Base-by-base conservation (phyloP, 78 protist species). In the Chrysochromulina parva region DNA sequence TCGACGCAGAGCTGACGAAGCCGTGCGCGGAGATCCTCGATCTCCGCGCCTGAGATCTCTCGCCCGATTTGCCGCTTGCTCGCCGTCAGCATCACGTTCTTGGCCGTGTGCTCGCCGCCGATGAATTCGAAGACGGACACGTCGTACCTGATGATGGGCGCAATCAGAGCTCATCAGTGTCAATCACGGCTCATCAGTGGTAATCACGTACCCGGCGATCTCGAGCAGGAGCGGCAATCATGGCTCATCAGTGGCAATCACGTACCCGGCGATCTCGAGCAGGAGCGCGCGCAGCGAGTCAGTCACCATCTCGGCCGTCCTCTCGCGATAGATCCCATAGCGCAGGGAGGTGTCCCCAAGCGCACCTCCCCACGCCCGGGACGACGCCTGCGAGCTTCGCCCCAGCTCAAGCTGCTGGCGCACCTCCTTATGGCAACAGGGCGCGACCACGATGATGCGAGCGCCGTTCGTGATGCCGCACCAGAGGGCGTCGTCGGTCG, bases 341-440 rank as follows among this genome's bases (percentile, higher is more conserved):
- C 52, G 13, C 19, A 71, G 80, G 52, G 28, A 7, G 4, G 80
- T 38, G n/a, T 26, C 80, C 53, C 38, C 38, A 38, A 71, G 80
- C 52, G 52, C 6, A 4, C 28, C 52, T 67, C 38, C 20, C 74
- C 13, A 7, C 62, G 24, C 62, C 13, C 13, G 24, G 24, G 62
- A 7, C 62, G 62, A 7, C 62, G 62, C 62, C 62, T 14, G 62
- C 24, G 13, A 58, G 62, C 24, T 38, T 38, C 38, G 38, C 38
- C 38, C 38, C 38, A 38, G 62, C 24, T 58, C 62, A 13, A 58
- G 62, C 62, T 58, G 62, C 62, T 58, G 62, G 24, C 62, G 62
- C 62, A 58, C 62, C 62, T 86, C 80, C 59, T 86, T 86, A 59
- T 86, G 90, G 90, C 90, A 86, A 80, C 90, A 86, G 48, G 90